Base-by-base conservation (phyloP, 2,329 filamentous ascomycete genomes). In the Nothophaeocryptopus gaeumannii region DNA sequence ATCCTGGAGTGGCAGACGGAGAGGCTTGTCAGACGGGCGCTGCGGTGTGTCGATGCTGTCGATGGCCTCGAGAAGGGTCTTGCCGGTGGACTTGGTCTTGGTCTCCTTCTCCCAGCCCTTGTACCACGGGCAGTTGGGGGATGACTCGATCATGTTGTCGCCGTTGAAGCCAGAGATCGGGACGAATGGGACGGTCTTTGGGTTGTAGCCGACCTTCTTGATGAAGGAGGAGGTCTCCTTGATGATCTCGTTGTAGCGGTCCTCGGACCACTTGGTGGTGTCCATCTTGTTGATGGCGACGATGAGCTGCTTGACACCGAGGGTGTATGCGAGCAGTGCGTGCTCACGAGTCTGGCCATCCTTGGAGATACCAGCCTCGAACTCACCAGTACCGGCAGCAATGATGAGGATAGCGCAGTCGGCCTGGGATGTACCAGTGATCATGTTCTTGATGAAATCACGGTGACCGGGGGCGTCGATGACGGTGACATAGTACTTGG, bases 391-490 rank as follows among this genome's bases (percentile, higher is more conserved):
- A 84, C 93, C 93, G 73, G 93, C 90, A 71, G 92, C 93, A 80
- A 99, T 99, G 82, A 99, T 97, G 83, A 99, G 91, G 78, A 99
- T 89, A 73, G 93, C 93, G 81, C 93, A 97, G 75, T 99, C 93
- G 70, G 93, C 93, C 88, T 97, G 93, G 78, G 93, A 99, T 74
- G 93, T 97, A 91, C 93, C 93, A 87, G 93, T 97, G 79, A 99
- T 99, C 93, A 99, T 99, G 91, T 97, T 99, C 92, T 99, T 99
- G 89, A 99, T 97, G 85, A 97, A 99, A 76, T 99, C 93, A 93
- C 93, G 92, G 81, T 99, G 93, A 80, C 93, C 93, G 72, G 93
- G 93, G 77, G 93, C 93, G 74, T 99, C 89, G 87, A 58, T 47
- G 39, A 46, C 36, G 30, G 58, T 60, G 47, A 58, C 56, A 8